Percentiles rank a stretch among this genome's conserved stretches.
Conservation (phyloP, 1,139 yeast genomes). For the Kurtzmaniella quercitrusa region DNA sequence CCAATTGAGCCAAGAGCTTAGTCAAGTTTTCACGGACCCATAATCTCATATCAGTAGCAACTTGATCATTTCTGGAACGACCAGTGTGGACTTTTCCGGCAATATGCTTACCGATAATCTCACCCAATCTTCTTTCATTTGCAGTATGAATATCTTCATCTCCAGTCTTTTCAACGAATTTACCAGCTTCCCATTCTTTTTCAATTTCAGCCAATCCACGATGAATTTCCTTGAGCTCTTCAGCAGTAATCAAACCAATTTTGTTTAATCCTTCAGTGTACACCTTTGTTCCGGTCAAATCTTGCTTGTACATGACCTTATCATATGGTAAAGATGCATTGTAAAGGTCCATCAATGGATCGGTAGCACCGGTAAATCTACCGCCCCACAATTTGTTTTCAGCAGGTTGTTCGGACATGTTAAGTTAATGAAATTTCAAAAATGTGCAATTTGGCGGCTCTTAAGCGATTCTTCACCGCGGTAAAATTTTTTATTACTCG, state of each 20-base stretch:
- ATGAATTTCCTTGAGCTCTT: conserved; percentile 77
- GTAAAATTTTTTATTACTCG: conserved; percentile 21
- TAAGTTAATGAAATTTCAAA: background rate
- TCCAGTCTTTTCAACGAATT: conserved; percentile 79
- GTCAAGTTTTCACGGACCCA: conserved; percentile 78
- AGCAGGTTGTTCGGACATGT: conserved; percentile 41
- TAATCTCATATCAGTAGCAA: conserved; percentile 96
- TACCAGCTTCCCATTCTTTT: conserved; percentile 74
- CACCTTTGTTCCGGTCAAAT: conserved; percentile 88
- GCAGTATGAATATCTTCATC: conserved; percentile 99
- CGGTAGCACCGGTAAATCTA: conserved; percentile 94
- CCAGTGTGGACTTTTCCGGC: conserved; percentile 99
- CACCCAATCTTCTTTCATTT: conserved; percentile 95
- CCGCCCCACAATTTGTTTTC: conserved; percentile 94
- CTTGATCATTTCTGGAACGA: conserved; percentile 96
- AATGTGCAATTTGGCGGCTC: background rate
- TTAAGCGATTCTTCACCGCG: conserved; percentile 34
- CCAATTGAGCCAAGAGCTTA: conserved; percentile 55
- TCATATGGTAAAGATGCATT: conserved; percentile 97
- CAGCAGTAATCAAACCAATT: conserved; percentile 64
- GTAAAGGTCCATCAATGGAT: conserved; percentile 94
- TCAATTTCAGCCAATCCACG: conserved; percentile 68
- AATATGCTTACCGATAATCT: conserved; percentile 84
- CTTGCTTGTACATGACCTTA: conserved; percentile 90
- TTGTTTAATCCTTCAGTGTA: conserved; percentile 85